Percentiles rank a stretch among this genome's conserved stretches.
phyloP scores from a whole-genome alignment of 345 rosid species.

The Salix koriyanagi region DNA sequence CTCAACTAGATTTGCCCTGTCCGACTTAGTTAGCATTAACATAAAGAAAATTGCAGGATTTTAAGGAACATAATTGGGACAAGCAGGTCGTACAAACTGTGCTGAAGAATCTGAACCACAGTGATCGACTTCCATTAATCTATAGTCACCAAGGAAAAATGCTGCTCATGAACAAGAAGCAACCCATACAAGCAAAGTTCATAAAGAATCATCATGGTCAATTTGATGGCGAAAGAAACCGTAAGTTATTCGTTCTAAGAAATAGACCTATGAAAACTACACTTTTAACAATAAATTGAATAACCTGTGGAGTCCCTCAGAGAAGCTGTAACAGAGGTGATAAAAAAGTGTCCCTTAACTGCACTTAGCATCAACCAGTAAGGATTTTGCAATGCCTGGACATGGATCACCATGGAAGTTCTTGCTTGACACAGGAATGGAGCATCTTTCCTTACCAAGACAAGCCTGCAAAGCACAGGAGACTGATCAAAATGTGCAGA shows the following conservation, averaged over 20 bases:
- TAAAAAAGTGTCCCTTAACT: not conserved
- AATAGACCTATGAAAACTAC: not conserved
- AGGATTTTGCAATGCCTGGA: slow-evolving; percentile 1
- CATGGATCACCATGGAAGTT: not conserved
- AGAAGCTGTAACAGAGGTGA: no score
- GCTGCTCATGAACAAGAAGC: not conserved
- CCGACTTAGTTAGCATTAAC: not conserved
- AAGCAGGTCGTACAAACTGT: not conserved
- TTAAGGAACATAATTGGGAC: not conserved
- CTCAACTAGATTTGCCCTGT: not conserved
- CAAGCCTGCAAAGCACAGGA: not conserved
- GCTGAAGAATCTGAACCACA: not conserved
- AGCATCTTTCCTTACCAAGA: not conserved
- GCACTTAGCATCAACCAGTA: not conserved
- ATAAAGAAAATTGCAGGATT: not conserved
- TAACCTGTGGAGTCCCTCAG: no score
- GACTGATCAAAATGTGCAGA: not conserved
- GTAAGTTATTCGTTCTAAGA: not conserved
- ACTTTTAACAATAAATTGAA: not conserved
- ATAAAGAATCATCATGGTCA: not conserved
- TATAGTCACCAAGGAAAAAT: not conserved
- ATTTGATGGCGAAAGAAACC: not conserved
- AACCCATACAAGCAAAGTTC: not conserved
- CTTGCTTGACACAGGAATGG: not conserved
- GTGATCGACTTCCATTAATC: not conserved